Evolutionary conservation across 2,329 filamentous ascomycete genomes (phyloP).

Genomic region (Thermoascus crustaceus): DNA sequence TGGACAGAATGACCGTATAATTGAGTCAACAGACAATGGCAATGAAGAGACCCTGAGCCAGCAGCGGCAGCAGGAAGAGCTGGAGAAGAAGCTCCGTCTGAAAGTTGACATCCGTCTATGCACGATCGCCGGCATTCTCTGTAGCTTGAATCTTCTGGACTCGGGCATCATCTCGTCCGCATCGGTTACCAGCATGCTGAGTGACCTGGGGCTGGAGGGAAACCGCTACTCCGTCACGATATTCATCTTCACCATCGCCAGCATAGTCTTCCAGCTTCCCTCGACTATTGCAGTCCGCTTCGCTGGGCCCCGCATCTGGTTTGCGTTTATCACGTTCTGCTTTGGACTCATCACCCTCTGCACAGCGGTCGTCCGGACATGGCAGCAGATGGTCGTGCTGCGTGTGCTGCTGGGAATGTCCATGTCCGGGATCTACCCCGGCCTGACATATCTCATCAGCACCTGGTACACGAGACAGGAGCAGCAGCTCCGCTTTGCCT

Average conservation of each 20-base stretch:
- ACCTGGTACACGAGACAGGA: conserved; percentile 57
- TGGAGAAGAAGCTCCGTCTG: conserved; percentile 45
- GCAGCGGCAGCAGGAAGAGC: conserved; percentile 14
- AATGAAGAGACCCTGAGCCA: conserved; percentile 11
- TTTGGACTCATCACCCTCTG: conserved; percentile 61
- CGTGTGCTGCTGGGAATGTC: conserved; percentile 58
- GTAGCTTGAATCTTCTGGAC: conserved; percentile 61
- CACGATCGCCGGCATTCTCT: conserved; percentile 63
- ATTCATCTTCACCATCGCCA: conserved; percentile 64
- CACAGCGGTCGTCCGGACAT: conserved; percentile 59
- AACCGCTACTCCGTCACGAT: conserved; percentile 62
- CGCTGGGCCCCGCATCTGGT: conserved; percentile 57
- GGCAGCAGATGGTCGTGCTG: conserved; percentile 62
- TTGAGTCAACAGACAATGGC: conserved; percentile 1
- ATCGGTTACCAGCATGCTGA: conserved; percentile 59
- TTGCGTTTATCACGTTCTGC: conserved; percentile 49
- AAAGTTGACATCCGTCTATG: conserved; percentile 63
- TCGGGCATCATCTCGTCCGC: conserved; percentile 62
- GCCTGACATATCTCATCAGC: conserved; percentile 40
- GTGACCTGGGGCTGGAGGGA: conserved; percentile 55
- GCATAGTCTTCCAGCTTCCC: conserved; percentile 60
- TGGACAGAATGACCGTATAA: conserved; percentile 5
- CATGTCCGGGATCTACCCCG: conserved; percentile 44
- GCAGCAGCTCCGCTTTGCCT: conserved; percentile 58
- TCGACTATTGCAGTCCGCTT: conserved; percentile 59